These are phyloP conservation scores for Pseudogymnoascus sp. DNA, from an alignment of 2,329 filamentous ascomycete species.

Conservation along the genomic window DNA sequence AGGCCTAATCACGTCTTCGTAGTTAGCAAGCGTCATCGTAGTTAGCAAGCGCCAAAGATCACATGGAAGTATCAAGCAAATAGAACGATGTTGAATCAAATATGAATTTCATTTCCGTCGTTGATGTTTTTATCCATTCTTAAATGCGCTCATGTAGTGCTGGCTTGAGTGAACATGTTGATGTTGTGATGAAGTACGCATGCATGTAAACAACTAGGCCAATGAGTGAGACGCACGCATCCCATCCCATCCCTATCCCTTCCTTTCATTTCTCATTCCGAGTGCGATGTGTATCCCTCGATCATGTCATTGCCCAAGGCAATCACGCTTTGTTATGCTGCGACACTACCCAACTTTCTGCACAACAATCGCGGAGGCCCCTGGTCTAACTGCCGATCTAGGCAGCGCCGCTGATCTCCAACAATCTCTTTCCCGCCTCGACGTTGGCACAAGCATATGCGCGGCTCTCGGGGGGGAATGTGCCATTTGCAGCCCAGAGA, in stretches of 20 bases:
- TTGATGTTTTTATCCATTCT: slow-evolving; percentile 8
- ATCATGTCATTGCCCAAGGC: slow-evolving; percentile 3
- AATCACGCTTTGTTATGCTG: slow-evolving; percentile 1
- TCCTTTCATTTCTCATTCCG: slow-evolving; percentile 8
- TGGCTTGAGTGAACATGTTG: slow-evolving; percentile 2
- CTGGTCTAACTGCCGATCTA: neutral
- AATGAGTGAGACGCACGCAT: slow-evolving; percentile 4
- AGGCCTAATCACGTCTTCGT: neutral
- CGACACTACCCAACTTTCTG: slow-evolving; percentile 1
- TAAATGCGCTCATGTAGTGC: slow-evolving; percentile 8
- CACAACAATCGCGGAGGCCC: neutral
- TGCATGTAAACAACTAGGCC: slow-evolving; percentile 3
- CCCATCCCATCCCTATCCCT: neutral
- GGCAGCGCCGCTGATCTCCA: slow-evolving; percentile 33
- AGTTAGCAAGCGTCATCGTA: neutral
- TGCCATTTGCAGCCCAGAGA: slow-evolving; percentile 82
- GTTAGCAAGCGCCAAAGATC: neutral
- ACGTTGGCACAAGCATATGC: slow-evolving; percentile 60
- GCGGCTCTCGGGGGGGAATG: slow-evolving; percentile 71
- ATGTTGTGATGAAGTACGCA: slow-evolving; percentile 10
- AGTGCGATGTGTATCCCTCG: slow-evolving; percentile 2
- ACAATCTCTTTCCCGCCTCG: slow-evolving; percentile 51
- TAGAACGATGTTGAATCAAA: slow-evolving; percentile 1
- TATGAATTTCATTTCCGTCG: slow-evolving; percentile 9
- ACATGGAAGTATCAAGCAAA: neutral